Evolutionary conservation across 148 eudicot species (phyloP).

Genomic region (Spergularia bocconei): DNA sequence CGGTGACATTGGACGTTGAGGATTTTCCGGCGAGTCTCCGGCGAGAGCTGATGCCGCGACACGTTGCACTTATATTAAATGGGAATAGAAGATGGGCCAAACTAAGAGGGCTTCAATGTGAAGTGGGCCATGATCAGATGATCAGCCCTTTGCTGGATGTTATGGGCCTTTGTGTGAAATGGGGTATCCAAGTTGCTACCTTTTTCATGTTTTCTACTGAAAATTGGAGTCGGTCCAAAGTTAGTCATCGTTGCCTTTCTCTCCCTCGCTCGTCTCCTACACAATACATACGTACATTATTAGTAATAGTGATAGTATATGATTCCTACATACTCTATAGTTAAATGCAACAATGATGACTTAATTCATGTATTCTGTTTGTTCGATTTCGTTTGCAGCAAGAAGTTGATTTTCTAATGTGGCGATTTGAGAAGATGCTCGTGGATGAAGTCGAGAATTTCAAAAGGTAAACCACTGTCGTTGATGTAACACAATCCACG

Average conservation of each 20-base stretch:
- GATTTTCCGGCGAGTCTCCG: constrained; percentile 22
- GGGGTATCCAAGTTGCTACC: constrained; percentile 23
- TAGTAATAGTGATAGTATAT: no score
- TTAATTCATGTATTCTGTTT: no score
- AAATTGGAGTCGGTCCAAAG: constrained; percentile 27
- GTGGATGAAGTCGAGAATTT: constrained; percentile 17
- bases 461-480: constrained; percentile 18
- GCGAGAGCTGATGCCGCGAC: constrained; percentile 35
- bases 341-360: no score
- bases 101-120: constrained; percentile 23
- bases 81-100: constrained; percentile 46
- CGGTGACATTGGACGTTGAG: not conserved
- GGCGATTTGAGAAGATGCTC: constrained; percentile 20
- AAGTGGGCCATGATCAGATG: constrained; percentile 20
- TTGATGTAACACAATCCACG: no score
- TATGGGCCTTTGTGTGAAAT: constrained; percentile 21
- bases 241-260: not conserved
- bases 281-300: no score
- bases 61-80: constrained; percentile 40
- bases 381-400: no score
- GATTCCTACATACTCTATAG: no score
- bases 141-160: constrained; percentile 13
- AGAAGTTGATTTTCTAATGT: constrained; percentile 15
- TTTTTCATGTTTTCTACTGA: constrained; percentile 29
- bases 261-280: not conserved